Conservation (phyloP, 2,329 filamentous ascomycete genomes). For the Camillea tinctor region DNA sequence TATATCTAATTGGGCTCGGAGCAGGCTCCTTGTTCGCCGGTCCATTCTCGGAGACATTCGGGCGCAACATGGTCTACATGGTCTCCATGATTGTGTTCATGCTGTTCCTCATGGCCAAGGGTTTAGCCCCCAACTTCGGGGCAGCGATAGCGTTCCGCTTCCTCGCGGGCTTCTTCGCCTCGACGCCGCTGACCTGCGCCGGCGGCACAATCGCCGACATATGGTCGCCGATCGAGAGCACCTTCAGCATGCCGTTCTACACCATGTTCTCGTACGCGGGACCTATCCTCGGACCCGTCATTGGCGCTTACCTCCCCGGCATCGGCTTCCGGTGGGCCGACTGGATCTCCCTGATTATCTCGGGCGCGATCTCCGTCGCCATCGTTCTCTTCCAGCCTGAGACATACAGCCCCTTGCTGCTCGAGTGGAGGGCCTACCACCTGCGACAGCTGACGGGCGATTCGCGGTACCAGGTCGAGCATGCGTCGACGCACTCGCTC, state of each 20-base stretch:
- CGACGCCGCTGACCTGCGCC: slow-evolving; percentile 42
- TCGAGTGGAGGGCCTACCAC: slow-evolving; percentile 28
- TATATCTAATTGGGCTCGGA: slow-evolving; percentile 39
- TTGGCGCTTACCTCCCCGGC: slow-evolving; percentile 25
- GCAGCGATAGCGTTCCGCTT: slow-evolving; percentile 47
- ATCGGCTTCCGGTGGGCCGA: slow-evolving; percentile 35
- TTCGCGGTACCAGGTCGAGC: slow-evolving; percentile 21
- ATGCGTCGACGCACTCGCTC: slow-evolving; percentile 23
- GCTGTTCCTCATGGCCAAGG: slow-evolving; percentile 45
- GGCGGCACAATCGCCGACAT: slow-evolving; percentile 44
- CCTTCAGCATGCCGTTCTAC: slow-evolving; percentile 25
- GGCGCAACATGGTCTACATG: slow-evolving; percentile 40
- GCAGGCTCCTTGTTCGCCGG: slow-evolving; percentile 37
- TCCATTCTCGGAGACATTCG: slow-evolving; percentile 38
- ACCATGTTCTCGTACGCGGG: slow-evolving; percentile 22
- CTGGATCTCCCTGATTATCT: slow-evolving; percentile 35
- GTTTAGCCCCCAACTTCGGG: slow-evolving; percentile 41
- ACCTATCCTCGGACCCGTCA: slow-evolving; percentile 30
- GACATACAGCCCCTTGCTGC: slow-evolving; percentile 30
- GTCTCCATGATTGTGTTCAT: slow-evolving; percentile 41
- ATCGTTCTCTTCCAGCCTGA: slow-evolving; percentile 29
- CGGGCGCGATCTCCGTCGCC: slow-evolving; percentile 16
- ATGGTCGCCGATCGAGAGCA: slow-evolving; percentile 27
- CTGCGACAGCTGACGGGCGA: slow-evolving; percentile 28
- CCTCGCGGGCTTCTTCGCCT: slow-evolving; percentile 45